Conservation (phyloP, 2,329 filamentous ascomycete genomes). For the Apiospora marii region DNA sequence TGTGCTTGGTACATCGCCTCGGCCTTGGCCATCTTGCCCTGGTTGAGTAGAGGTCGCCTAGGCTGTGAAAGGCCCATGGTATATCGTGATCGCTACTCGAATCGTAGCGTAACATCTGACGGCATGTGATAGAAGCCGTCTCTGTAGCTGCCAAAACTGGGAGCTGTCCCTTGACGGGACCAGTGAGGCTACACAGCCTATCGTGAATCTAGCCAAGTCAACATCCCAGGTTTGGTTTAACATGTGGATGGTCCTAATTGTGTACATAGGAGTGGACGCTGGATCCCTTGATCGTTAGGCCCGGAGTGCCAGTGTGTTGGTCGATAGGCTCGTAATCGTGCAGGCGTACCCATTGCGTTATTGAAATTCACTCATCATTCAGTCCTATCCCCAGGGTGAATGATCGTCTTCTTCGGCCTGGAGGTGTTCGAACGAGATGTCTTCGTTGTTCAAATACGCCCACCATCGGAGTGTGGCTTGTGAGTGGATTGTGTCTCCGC, state of each 20-base stretch:
- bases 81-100: slow-evolving; percentile 22
- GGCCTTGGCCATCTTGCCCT: slow-evolving; percentile 37
- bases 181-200: slow-evolving; percentile 31
- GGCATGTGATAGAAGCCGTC: slow-evolving; percentile 33
- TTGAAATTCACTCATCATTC: slow-evolving; percentile 27
- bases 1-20: slow-evolving; percentile 42
- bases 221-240: slow-evolving; percentile 30
- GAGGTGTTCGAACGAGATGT: slow-evolving; percentile 31
- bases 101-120: slow-evolving; percentile 23
- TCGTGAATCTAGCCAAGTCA: slow-evolving; percentile 26
- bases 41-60: slow-evolving; percentile 42
- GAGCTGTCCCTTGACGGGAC: slow-evolving; percentile 25
- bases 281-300: slow-evolving; percentile 20
- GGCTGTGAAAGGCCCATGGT: slow-evolving; percentile 24
- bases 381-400: slow-evolving; percentile 25
- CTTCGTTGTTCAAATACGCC: slow-evolving; percentile 32
- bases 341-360: slow-evolving; percentile 25
- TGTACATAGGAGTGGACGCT: slow-evolving; percentile 42
- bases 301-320: neutral
- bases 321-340: slow-evolving; percentile 28
- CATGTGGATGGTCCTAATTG: slow-evolving; percentile 30
- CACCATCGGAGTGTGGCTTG: slow-evolving; percentile 28
- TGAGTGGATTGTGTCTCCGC: slow-evolving; percentile 38
- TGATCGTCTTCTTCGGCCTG: neutral
- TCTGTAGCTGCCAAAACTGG: slow-evolving; percentile 31